Base-by-base conservation (phyloP, 2,329 filamentous ascomycete genomes). In the Cordyceps pruinosa region DNA sequence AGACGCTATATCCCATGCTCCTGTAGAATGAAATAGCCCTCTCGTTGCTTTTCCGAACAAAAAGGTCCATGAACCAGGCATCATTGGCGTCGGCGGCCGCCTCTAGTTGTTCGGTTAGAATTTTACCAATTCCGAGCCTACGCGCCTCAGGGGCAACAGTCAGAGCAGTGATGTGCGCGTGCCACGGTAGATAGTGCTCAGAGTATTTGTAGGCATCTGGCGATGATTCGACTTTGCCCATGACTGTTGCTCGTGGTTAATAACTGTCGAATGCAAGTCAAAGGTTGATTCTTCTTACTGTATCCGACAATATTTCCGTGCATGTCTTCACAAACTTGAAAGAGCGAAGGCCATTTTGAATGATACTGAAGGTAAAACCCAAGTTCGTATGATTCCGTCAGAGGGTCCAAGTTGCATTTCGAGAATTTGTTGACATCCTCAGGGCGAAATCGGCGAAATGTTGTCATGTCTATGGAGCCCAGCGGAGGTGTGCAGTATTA, bases 351-450 rank as follows among this genome's bases (percentile, higher is more conserved):
- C 94, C 94, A 99, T 78, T 89, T 90, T 54, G 91, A 90, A 62
- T 96, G 85, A 74, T 99, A 99, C 67, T 95, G 89, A 59, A 97
- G 83, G 76, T 99, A 99, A 77, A 97, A 99, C 61, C 85, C 84
- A 62, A 96, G 82, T 71, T 96, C 91, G 76, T 97, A 99, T 57
- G 95, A 97, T 76, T 99, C 94, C n/a, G 94, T 97, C 61, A 97
- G 80, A 41, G 90, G 90, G 69, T 99, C 94, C 61, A 99, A 86
- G 70, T 99, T 99, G 74, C 92, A 96, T 63, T 91, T 86, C 64
- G 95, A 96, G 73, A 97, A 87, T 64, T 86, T 87, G 73, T 96
- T 85, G 61, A 97, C 80, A 72, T 99, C 94, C 64, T 83, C 81
- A 2, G 90, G 87, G 60, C 83, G 83, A 77, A 97, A 96, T 64